Base-by-base conservation (phyloP, 2,329 filamentous ascomycete genomes). In the Tothia fuscella region DNA sequence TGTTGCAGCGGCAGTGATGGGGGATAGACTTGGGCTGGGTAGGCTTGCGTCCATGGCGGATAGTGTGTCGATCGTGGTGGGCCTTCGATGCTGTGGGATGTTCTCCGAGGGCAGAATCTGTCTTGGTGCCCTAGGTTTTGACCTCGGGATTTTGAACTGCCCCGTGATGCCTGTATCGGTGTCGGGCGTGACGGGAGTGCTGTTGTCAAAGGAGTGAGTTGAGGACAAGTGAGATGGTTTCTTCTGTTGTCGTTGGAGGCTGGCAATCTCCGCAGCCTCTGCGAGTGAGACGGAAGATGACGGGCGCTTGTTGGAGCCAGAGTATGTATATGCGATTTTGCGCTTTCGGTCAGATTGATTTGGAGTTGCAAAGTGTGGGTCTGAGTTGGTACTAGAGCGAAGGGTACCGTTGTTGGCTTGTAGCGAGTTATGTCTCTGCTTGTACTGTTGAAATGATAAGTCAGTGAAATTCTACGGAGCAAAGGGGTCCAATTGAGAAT, bases 21-120 rank as follows among this genome's bases (percentile, higher is more conserved):
- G 91, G 20, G 91, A 98, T 43, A 98, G 65, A 54, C 91, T 88
- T 25, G 91, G 91, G 58, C 91, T 98, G 40, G 91, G 91, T 47
- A 98, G 70, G 61, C 86, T 95, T 49, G 85, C 86, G 66, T 95
- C 89, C 57, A 91, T 83, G 29, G 80, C 78, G 43, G 78, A 76
- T 42, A 80, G 72, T 35, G 78, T 81, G 53, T 87, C 79, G 38
- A 88, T 69, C 36, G 63, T 63, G 26, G 64, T 64, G 9, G 71
- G 64, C 41, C 66, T 55, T 32, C 53, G 35, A 26, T 41, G 39
- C 29, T 41, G 39, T 16, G 39, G 31, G 21, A 34, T 31, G 21
- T 41, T 29, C 19, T 41, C 30, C 14, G 9, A n/a, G 14, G 22
- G 17, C 19, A 45, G n/a, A 71, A 20, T 16, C 40, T n/a, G 20